Base-by-base conservation (phyloP, 2,329 filamentous ascomycete genomes). In the Hymenotorrendiella dingleyae region DNA sequence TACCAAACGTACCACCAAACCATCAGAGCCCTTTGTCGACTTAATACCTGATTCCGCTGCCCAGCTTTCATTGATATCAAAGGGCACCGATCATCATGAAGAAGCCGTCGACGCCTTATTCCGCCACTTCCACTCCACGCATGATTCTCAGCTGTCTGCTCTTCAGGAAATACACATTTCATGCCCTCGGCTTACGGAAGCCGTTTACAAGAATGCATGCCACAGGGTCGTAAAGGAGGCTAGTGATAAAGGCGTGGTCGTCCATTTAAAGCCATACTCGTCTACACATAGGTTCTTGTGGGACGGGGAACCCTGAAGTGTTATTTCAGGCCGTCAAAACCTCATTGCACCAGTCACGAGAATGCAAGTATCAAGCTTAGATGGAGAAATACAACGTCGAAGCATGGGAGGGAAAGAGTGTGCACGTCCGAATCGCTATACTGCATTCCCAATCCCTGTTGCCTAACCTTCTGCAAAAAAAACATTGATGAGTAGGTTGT, bases 1-100 rank as follows among this genome's bases (percentile, higher is more conserved):
- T n/a, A n/a, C n/a, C n/a, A n/a, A n/a, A n/a, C n/a, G n/a, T n/a
- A n/a, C n/a, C n/a, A 36, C 14, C 23, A 40, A 44, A 11, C 19
- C 27, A 36, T 38, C 24, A 30, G 34, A 39, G 16, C 28, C 34
- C 24, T 14, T 44, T 28, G 22, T 21, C 19, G 38, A 43, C 41
- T 39, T 49, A 11, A 34, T 46, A 42, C 29, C 43, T 34, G 16
- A 37, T 46, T 49, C 47, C 22, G 40, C 46, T 19, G 8, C 43
- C 28, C 27, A 40, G 28, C 33, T 49, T 29, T 44, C 36, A 40
- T 44, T 49, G 29, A 8, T 32, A 36, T 44, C 43, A 32, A 40
- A 29, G 11, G 40, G 40, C 44, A 39, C n/a, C 12, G 37, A 40
- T 27, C 24, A 36, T 26, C 40, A 49, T 24, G 40, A 42, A 23